Evolutionary conservation across 371 early-diverging fungal species (phyloP).

Genomic region (Mortierella sp.): DNA sequence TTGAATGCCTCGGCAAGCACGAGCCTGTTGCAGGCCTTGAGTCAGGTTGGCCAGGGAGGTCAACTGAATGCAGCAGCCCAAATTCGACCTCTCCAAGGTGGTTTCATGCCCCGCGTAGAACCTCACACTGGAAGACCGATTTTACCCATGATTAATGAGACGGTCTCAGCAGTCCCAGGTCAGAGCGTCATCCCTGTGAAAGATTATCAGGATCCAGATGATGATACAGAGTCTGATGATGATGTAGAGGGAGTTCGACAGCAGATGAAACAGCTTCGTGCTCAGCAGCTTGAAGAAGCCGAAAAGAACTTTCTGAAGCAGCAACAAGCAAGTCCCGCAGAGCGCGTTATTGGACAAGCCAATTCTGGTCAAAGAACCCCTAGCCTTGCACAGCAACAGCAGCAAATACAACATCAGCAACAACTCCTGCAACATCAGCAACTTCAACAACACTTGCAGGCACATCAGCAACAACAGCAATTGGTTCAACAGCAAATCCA

Average conservation of each 20-base stretch:
- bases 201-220: conserved; percentile 57
- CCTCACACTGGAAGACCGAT: conserved; percentile 53
- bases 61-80: conserved; percentile 35
- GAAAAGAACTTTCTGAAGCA: conserved; percentile 46
- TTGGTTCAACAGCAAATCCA: conserved; percentile 45
- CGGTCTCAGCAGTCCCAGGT: conserved; percentile 55
- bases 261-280: conserved; percentile 53
- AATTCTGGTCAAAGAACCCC: conserved; percentile 22
- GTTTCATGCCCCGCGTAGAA: conserved; percentile 48
- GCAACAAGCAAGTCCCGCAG: neutral
- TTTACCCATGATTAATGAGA: conserved; percentile 55
- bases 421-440: conserved; percentile 37
- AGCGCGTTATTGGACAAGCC: conserved; percentile 10
- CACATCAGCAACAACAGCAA: conserved; percentile 45
- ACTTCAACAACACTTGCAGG: conserved; percentile 39
- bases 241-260: conserved; percentile 58
- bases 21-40: conserved; percentile 33
- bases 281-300: conserved; percentile 43
- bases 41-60: conserved; percentile 35
- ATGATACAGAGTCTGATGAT: conserved; percentile 58
- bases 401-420: conserved; percentile 40
- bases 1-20: conserved; percentile 15
- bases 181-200: conserved; percentile 57
- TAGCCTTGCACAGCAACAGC: conserved; percentile 36
- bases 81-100: conserved; percentile 54